Base-by-base conservation (phyloP, 805 yeast genomes). In the Blastobotrys peoriensis region DNA sequence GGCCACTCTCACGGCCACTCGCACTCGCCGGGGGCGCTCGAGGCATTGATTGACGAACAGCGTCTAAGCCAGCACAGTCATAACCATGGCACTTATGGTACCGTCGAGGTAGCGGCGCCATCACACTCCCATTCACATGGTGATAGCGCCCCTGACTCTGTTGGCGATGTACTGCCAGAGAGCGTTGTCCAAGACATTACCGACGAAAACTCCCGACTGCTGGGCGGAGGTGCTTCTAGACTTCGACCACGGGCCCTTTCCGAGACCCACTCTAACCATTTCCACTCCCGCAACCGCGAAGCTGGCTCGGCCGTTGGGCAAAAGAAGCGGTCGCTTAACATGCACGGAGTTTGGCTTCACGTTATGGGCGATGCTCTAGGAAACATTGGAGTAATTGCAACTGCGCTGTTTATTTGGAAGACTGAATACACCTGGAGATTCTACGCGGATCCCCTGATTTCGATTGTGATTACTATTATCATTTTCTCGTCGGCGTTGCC, bases 341-440 rank as follows among this genome's bases (percentile, higher is more conserved):
- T 91, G 97, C 89, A 86, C 57, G 98, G 98, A 51, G 97, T 91
- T 2, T 93, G 86, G 60, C 71, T 91, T 59, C 98, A 91, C 60
- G 98, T 93, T 9, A 51, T 93, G 55, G 98, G 98, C 37, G 98
- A 91, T 65, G 98, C 98, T 1, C 70, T 91, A 45, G 98, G 98
- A 51, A 91, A 91, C 61, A 68, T 91, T 44, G 98, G 98, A 53
- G 98, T 91, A 42, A 93, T 91, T 46, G 63, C 74, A 3, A 81
- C 96, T 2, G 98, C 98, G 2, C 51, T 91, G 28, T 83, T 91
- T 57, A 91, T 91, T 57, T 89, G 97, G 98, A 81, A 84, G 62
- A 87, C 98, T 0, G 83, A 87, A 55, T 91, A 75, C 62, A 70
- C 85, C 1, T 91, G 98, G 96, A 81, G 78, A 58, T 87, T 66